These are phyloP conservation scores for Fusarium dimerum DNA, from an alignment of 2,329 filamentous ascomycete genomes.

Conservation along the genomic window DNA sequence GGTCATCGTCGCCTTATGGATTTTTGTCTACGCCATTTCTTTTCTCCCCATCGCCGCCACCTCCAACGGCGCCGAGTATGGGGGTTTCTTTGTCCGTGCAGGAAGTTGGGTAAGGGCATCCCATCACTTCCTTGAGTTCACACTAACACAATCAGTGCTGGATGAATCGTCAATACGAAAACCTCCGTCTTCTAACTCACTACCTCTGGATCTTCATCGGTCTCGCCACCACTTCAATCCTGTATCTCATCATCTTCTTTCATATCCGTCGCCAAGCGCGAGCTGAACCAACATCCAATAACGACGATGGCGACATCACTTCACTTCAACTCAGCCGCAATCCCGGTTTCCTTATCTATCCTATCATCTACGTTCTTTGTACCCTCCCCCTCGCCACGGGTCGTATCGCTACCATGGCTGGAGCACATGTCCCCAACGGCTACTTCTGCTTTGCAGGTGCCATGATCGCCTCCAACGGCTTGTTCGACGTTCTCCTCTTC, in stretches of 20 bases:
- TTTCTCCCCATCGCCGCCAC: constrained; percentile 51
- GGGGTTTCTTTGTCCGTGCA: constrained; percentile 62
- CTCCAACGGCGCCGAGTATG: constrained; percentile 40
- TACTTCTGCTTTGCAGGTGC: constrained; percentile 62
- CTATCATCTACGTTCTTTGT: constrained; percentile 68
- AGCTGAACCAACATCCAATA: constrained; percentile 3
- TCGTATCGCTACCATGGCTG: constrained; percentile 63
- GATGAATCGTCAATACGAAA: constrained; percentile 57
- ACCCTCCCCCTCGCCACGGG: constrained; percentile 66
- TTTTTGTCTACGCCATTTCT: constrained; percentile 59
- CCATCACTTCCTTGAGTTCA: no score
- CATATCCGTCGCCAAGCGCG: constrained; percentile 35
- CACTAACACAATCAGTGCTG: constrained; percentile 51
- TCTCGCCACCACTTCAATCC: constrained; percentile 37
- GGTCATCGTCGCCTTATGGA: constrained; percentile 53
- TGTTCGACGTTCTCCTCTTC: constrained; percentile 56
- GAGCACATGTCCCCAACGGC: constrained; percentile 47
- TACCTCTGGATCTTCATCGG: constrained; percentile 64
- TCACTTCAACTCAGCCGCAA: constrained; percentile 36
- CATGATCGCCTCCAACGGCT: constrained; percentile 59
- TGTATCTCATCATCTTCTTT: constrained; percentile 45
- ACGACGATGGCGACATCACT: constrained; percentile 11
- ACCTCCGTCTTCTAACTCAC: constrained; percentile 60
- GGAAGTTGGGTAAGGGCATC: constrained; percentile 56
- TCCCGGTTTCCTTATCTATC: constrained; percentile 65